These are phyloP conservation scores for Coemansia sp. DNA, from an alignment of 192 early-diverging fungal species.

Conservation along the genomic window DNA sequence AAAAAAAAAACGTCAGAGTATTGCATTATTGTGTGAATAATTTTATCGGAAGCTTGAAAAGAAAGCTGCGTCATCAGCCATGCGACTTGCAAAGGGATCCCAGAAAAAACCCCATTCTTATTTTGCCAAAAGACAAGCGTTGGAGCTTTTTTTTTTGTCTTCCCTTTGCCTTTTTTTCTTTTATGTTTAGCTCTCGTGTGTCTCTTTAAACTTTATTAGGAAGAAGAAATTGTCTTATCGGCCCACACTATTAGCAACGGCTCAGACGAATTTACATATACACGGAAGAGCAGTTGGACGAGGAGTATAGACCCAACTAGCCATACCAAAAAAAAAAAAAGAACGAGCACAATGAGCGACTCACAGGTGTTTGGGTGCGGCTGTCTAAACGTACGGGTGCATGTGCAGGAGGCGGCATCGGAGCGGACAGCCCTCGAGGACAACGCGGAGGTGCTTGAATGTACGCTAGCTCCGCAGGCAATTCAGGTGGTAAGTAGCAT, in stretches of 20 bases:
- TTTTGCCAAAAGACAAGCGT: not conserved
- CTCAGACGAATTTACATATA: not conserved
- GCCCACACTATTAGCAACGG: too few relatives aligned
- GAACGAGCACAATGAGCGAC: slow-evolving; percentile 9
- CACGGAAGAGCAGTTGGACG: not conserved
- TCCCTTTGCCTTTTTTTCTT: not conserved
- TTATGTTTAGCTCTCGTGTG: slow-evolving; percentile 12
- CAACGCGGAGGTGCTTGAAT: slow-evolving; percentile 38
- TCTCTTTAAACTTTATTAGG: slow-evolving; percentile 2
- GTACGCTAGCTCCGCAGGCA: slow-evolving; percentile 25
- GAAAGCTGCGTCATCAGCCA: not conserved
- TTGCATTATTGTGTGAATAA: too few relatives aligned
- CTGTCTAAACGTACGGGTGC: slow-evolving; percentile 44
- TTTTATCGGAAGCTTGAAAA: too few relatives aligned
- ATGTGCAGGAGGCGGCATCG: slow-evolving; percentile 17
- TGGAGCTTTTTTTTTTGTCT: not conserved
- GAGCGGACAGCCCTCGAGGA: slow-evolving; percentile 34
- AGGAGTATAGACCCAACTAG: slow-evolving; percentile 3
- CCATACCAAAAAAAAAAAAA: slow-evolving; percentile 3
- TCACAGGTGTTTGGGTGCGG: slow-evolving; percentile 17
- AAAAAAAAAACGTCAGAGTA: too few relatives aligned
- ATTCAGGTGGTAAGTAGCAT: slow-evolving; percentile 39
- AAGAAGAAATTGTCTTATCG: not conserved
- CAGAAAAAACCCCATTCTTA: not conserved
- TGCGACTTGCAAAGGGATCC: not conserved